phyloP scores from a whole-genome alignment of 2,329 filamentous ascomycete species.

The Pseudogymnoascus sp. region DNA sequence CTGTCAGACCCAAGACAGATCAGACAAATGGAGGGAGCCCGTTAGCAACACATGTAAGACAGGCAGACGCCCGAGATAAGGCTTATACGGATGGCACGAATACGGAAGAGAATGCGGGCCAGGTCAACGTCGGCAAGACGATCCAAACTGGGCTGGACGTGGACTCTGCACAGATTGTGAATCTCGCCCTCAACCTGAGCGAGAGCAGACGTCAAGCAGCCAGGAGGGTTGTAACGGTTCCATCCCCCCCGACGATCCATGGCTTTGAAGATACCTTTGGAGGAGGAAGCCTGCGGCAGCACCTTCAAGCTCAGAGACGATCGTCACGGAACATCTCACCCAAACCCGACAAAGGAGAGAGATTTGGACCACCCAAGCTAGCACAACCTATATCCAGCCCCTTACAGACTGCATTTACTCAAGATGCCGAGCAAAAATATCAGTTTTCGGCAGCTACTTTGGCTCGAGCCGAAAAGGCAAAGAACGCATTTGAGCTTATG shows the following conservation, averaged over 20 bases:
- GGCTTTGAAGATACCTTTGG: slow-evolving; percentile 32
- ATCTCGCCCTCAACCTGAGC: slow-evolving; percentile 83
- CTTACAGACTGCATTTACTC: slow-evolving; percentile 44
- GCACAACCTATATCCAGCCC: slow-evolving; percentile 31
- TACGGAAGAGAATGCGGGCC: slow-evolving; percentile 10
- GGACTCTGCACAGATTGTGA: slow-evolving; percentile 85
- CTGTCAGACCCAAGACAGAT: slow-evolving; percentile 21
- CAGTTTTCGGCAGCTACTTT: slow-evolving; percentile 75
- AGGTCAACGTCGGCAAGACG: slow-evolving; percentile 13
- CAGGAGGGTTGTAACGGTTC: slow-evolving; percentile 46
- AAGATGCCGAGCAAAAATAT: slow-evolving; percentile 49
- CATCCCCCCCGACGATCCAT: slow-evolving; percentile 39
- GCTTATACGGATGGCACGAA: background rate
- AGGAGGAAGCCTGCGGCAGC: slow-evolving; percentile 57
- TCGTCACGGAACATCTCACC: slow-evolving; percentile 57
- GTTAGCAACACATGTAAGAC: slow-evolving; percentile 23
- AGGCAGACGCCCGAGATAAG: slow-evolving; percentile 12
- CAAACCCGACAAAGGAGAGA: slow-evolving; percentile 39
- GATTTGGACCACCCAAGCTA: background rate
- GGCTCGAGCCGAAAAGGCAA: slow-evolving; percentile 76
- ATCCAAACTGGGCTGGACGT: slow-evolving; percentile 47
- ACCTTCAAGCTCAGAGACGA: slow-evolving; percentile 66
- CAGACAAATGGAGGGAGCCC: slow-evolving; percentile 24
- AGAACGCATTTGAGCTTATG: slow-evolving; percentile 77
- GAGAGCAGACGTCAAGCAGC: slow-evolving; percentile 66